Evolutionary conservation across 2,329 filamentous ascomycete species (phyloP).

Genomic region (Rosellinia necatrix): DNA sequence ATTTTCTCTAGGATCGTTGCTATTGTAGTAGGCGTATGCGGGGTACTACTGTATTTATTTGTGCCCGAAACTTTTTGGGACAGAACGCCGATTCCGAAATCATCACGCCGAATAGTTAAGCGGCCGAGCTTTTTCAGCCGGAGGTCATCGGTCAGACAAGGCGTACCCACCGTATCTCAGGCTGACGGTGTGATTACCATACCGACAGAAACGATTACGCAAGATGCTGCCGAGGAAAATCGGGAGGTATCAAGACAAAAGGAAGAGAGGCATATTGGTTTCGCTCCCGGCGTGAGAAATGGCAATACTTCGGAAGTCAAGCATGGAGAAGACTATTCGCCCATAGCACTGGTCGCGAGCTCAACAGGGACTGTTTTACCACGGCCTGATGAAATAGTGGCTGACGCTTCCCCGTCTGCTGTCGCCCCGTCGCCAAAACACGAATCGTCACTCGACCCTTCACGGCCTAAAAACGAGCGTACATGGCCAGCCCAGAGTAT

Average conservation of each 20-base stretch:
- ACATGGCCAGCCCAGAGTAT: constrained; percentile 24
- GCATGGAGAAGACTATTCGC: constrained; percentile 18
- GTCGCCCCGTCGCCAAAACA: neutral
- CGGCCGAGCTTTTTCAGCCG: constrained; percentile 54
- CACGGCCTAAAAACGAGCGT: constrained; percentile 32
- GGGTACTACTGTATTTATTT: constrained; percentile 80
- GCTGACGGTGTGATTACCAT: neutral
- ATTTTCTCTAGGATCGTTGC: constrained; percentile 69
- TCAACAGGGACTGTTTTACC: neutral
- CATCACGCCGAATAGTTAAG: constrained; percentile 44
- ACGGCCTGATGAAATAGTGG: neutral
- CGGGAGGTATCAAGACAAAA: constrained; percentile 4
- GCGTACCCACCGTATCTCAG: constrained; percentile 22
- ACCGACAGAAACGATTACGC: neutral
- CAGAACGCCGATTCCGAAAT: constrained; percentile 63
- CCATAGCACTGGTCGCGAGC: neutral
- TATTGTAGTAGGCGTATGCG: constrained; percentile 74
- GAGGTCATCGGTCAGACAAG: constrained; percentile 49
- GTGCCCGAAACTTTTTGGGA: constrained; percentile 98
- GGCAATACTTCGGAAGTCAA: constrained; percentile 21
- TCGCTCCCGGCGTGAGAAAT: constrained; percentile 47
- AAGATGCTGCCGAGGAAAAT: constrained; percentile 16
- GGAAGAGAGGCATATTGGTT: constrained; percentile 58
- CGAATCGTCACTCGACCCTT: constrained; percentile 28
- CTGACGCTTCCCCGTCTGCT: neutral